phyloP scores from a whole-genome alignment of 257 asterid species.

The Buddleja alternifolia region DNA sequence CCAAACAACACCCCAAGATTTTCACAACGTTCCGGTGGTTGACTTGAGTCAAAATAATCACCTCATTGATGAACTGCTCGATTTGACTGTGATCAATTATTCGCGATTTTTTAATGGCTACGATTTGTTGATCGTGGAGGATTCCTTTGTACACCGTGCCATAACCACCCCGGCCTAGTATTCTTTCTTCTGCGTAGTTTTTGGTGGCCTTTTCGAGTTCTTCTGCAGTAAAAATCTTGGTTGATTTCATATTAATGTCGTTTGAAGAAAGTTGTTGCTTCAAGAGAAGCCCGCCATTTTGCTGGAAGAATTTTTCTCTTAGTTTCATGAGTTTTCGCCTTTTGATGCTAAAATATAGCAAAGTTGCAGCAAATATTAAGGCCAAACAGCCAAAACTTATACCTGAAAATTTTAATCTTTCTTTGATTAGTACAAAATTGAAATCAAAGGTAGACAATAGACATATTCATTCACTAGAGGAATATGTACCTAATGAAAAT shows the following conservation, averaged over 20 bases:
- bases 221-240: slow-evolving; percentile 43
- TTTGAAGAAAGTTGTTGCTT: slow-evolving; percentile 43
- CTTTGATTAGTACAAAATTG: background rate
- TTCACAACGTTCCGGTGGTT: slow-evolving; percentile 51
- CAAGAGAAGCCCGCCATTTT: slow-evolving; percentile 51
- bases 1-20: slow-evolving; percentile 51
- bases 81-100: slow-evolving; percentile 38
- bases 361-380: slow-evolving; percentile 18
- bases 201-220: slow-evolving; percentile 48
- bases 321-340: slow-evolving; percentile 24
- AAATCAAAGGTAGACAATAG: background rate
- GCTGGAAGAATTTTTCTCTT: slow-evolving; percentile 48
- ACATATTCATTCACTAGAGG: background rate
- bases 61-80: slow-evolving; percentile 50
- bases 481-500: slow-evolving; percentile 37
- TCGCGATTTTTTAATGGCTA: slow-evolving; percentile 47
- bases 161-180: slow-evolving; percentile 54
- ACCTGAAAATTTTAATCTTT: slow-evolving; percentile 20
- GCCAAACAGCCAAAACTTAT: slow-evolving; percentile 25
- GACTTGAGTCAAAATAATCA: slow-evolving; percentile 48
- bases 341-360: slow-evolving; percentile 22
- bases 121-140: slow-evolving; percentile 33
- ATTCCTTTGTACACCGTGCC: slow-evolving; percentile 48
- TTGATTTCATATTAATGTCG: slow-evolving; percentile 25
- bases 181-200: slow-evolving; percentile 42